phyloP scores from a whole-genome alignment of 2,329 filamentous ascomycete species.

The Podosphaera xanthii region DNA sequence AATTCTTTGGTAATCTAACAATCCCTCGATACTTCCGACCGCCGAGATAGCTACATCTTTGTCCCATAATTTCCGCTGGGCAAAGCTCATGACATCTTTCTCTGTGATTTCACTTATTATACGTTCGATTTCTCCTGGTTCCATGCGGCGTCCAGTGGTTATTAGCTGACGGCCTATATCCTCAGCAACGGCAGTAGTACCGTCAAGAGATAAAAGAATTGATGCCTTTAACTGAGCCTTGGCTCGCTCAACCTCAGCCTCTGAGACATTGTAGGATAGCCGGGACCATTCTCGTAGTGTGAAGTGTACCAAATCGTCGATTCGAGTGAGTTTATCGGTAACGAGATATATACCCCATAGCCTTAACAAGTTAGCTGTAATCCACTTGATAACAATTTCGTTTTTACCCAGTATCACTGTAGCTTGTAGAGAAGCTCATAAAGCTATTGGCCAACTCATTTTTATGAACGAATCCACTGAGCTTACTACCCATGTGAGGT shows the following conservation, averaged over 20 bases:
- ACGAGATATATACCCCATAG: constrained; percentile 99
- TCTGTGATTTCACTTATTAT: constrained; percentile 72
- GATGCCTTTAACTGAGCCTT: constrained; percentile 99
- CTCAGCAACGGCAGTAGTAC: constrained; percentile 90
- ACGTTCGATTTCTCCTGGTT: constrained; percentile 82
- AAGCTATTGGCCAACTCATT: constrained; percentile 97
- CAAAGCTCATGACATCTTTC: constrained; percentile 94
- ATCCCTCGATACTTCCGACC: constrained; percentile 75
- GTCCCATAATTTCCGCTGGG: constrained; percentile 89
- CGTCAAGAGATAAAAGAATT: constrained; percentile 88
- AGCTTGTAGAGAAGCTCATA: constrained; percentile 99
- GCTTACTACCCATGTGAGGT: constrained; percentile 92
- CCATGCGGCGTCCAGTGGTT: constrained; percentile 83
- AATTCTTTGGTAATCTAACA: constrained; percentile 52
- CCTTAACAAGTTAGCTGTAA: constrained; percentile 28
- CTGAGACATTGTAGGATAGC: constrained; percentile 66
- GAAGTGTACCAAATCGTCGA: constrained; percentile 97
- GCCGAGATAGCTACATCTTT: constrained; percentile 86
- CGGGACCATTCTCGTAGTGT: constrained; percentile 95
- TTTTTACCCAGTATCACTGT: constrained; percentile 93
- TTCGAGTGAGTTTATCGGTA: constrained; percentile 61
- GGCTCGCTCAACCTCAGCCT: constrained; percentile 88
- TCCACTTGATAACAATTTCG: not conserved
- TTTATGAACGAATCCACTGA: constrained; percentile 83
- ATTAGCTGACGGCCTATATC: constrained; percentile 97